A percentile compares a stretch with the other conserved stretches of the same genome.
Evolutionary conservation across 331 rosid genomes (phyloP).

Genomic region (Acacia concinna): DNA sequence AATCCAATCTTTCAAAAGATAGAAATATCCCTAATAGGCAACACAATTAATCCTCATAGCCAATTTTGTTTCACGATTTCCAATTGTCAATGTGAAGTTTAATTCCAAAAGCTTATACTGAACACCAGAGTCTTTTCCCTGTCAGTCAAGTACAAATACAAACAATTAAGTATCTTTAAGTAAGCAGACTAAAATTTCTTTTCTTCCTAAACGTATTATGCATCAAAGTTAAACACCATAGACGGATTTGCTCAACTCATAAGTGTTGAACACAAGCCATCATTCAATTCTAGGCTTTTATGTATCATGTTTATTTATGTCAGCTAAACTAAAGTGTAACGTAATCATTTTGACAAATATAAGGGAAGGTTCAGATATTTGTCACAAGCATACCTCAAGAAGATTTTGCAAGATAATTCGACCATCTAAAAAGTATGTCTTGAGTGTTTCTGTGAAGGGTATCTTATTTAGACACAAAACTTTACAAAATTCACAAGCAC

Average conservation of each 20-base stretch:
- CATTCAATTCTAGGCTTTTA: neutral
- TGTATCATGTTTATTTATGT: neutral
- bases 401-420: conserved; percentile 57
- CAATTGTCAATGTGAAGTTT: conserved; percentile 47
- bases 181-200: neutral
- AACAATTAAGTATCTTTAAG: neutral
- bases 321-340: neutral
- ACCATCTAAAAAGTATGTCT: conserved; percentile 55
- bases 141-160: conserved; percentile 21
- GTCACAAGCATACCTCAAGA: conserved; percentile 47
- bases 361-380: neutral
- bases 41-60: conserved; percentile 58
- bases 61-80: conserved; percentile 53
- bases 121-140: conserved; percentile 52
- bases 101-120: conserved; percentile 59
- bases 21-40: conserved; percentile 51
- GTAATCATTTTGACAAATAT: neutral
- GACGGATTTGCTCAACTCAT: neutral
- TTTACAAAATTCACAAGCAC: too few species aligned
- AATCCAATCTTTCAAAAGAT: conserved; percentile 50
- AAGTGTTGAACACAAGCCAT: conserved; percentile 8
- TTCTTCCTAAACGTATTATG: neutral
- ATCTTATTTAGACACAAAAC: too few species aligned
- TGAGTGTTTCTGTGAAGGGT: conserved; percentile 53
- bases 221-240: neutral